Conservation (phyloP, 208 protist species). For the Crithidia expoeki region DNA sequence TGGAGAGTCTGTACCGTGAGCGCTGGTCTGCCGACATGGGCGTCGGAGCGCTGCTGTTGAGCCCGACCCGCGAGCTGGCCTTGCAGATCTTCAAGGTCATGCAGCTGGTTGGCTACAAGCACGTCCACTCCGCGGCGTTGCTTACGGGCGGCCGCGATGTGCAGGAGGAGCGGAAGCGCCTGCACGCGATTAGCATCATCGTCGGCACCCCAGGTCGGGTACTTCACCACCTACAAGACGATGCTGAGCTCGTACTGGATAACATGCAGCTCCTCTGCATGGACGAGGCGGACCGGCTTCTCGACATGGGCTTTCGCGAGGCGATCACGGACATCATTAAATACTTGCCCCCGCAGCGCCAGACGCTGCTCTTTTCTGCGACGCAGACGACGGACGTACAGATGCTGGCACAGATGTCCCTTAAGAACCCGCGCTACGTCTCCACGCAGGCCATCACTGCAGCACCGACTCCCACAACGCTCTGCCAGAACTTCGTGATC, state of each 20-base stretch:
- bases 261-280: constrained; percentile 98
- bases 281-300: constrained; percentile 98
- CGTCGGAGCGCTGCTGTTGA: constrained; percentile 97
- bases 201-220: constrained; percentile 98
- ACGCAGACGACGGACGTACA: constrained; percentile 98
- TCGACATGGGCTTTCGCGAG: constrained; percentile 98
- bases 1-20: constrained; percentile 93
- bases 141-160: constrained; percentile 99
- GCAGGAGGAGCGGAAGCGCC: constrained; percentile 91
- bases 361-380: constrained; percentile 99
- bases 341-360: constrained; percentile 87
- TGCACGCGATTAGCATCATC: constrained; percentile 97
- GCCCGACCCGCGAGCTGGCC: constrained; percentile 98
- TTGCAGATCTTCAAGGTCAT: constrained; percentile 99
- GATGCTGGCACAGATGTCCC: constrained; percentile 91
- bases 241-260: constrained; percentile 84
- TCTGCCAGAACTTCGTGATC: constrained; percentile 96
- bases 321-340: constrained; percentile 94
- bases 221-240: constrained; percentile 98
- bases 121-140: constrained; percentile 95
- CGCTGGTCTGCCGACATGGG: constrained; percentile 93
- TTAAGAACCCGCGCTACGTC: constrained; percentile 96
- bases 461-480: constrained; percentile 83
- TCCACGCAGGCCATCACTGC: constrained; percentile 89
- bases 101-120: constrained; percentile 91